These are phyloP conservation scores for Xylaria sp. DNA, from an alignment of 2,329 filamentous ascomycete genomes.

Conservation along the genomic window DNA sequence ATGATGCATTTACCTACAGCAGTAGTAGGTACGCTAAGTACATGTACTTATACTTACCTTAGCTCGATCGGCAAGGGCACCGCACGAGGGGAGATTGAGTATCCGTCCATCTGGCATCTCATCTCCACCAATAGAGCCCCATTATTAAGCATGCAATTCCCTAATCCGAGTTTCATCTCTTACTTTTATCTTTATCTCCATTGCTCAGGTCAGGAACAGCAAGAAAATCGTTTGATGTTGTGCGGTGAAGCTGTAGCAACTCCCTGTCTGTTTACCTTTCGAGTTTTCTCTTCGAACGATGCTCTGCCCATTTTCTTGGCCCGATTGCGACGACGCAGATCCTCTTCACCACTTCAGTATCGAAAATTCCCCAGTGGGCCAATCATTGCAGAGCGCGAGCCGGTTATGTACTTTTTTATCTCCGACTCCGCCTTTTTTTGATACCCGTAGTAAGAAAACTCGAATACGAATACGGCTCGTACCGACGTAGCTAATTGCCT, in stretches of 20 bases:
- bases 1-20: neutral
- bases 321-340: conserved; percentile 23
- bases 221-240: conserved; percentile 17
- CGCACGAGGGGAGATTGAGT: conserved; percentile 13
- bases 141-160: conserved; percentile 18
- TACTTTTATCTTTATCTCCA: neutral
- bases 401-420: conserved; percentile 22
- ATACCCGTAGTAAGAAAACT: conserved; percentile 20
- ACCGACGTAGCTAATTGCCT: neutral
- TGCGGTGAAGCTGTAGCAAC: neutral
- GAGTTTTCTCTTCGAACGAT: conserved; percentile 24
- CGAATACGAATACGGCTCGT: conserved; percentile 38
- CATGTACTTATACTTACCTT: neutral
- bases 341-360: conserved; percentile 17
- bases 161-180: conserved; percentile 11
- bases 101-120: conserved; percentile 30
- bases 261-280: neutral
- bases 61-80: conserved; percentile 11
- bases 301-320: conserved; percentile 28
- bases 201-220: neutral
- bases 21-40: neutral
- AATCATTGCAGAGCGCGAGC: conserved; percentile 15
- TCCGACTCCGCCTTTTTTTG: conserved; percentile 29
- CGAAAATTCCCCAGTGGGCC: conserved; percentile 15
- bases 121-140: conserved; percentile 16